phyloP scores from a whole-genome alignment of 768 basidiomycete genomes.

The Amanita polypyramis region DNA sequence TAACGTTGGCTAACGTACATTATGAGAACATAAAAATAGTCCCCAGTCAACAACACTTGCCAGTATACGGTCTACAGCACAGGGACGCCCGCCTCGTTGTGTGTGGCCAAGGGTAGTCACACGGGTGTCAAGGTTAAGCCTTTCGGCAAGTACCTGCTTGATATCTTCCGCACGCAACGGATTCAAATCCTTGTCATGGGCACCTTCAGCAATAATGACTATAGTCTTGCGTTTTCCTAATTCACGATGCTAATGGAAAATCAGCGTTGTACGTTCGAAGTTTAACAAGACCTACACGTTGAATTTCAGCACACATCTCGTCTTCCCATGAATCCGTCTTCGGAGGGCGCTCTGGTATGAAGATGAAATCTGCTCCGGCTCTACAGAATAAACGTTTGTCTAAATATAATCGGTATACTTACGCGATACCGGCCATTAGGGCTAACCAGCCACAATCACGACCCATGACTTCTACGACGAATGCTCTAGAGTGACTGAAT shows the following conservation, averaged over 20 bases:
- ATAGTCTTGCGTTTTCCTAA: constrained; percentile 97
- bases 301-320: constrained; percentile 80
- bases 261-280: background rate
- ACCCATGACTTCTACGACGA: constrained; percentile 99
- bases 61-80: constrained; percentile 86
- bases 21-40: constrained; percentile 1
- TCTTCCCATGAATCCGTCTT: constrained; percentile 75
- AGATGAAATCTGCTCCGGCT: constrained; percentile 92
- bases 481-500: constrained; percentile 90
- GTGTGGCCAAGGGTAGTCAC: constrained; percentile 97
- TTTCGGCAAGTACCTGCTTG: constrained; percentile 79
- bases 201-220: constrained; percentile 96
- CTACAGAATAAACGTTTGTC: constrained; percentile 22
- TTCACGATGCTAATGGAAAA: constrained; percentile 59
- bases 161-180: constrained; percentile 90
- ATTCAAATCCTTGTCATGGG: constrained; percentile 76
- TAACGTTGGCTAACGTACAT: constrained; percentile 64
- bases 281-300: constrained; percentile 41
- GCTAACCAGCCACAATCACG: constrained; percentile 99
- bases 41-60: constrained; percentile 29
- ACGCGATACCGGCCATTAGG: constrained; percentile 86
- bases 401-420: constrained; percentile 14
- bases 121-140: constrained; percentile 86
- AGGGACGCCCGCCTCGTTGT: constrained; percentile 90
- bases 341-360: constrained; percentile 93